A percentile compares a stretch with the other conserved stretches of the same genome.
Evolutionary conservation across 2,329 filamentous ascomycete species (phyloP).

Genomic region (Penicillium sumatraense): DNA sequence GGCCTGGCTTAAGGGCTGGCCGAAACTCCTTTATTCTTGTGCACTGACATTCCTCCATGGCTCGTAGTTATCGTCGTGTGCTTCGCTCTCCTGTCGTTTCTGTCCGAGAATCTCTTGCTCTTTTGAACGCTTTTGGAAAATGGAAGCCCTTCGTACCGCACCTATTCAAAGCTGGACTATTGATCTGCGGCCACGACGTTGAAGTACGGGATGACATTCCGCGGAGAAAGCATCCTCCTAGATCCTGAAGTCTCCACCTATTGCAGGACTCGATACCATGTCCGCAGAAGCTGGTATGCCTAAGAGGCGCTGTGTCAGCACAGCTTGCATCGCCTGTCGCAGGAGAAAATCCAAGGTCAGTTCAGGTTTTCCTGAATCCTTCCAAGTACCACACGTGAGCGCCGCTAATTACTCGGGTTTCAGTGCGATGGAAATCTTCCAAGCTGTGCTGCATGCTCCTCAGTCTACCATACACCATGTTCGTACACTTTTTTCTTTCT

Average conservation of each 20-base stretch:
- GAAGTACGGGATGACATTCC: conserved; percentile 27
- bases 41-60: conserved; percentile 11
- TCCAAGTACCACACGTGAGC: not conserved
- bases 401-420: conserved; percentile 2
- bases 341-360: conserved; percentile 73
- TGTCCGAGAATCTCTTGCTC: not conserved
- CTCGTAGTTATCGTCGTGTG: not conserved
- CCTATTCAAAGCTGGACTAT: conserved; percentile 21
- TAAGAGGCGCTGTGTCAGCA: conserved; percentile 80
- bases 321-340: conserved; percentile 80
- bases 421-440: conserved; percentile 87
- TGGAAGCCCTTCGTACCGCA: conserved; percentile 14
- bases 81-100: not conserved
- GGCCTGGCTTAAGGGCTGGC: not conserved
- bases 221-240: conserved; percentile 20
- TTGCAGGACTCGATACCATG: conserved; percentile 29
- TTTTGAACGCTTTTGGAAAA: conserved; percentile 8
- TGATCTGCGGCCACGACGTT: conserved; percentile 31
- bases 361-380: not conserved
- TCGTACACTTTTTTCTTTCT: conserved; percentile 11
- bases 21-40: not conserved
- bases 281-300: conserved; percentile 35
- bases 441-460: conserved; percentile 92
- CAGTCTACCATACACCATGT: conserved; percentile 71
- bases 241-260: conserved; percentile 13